A percentile compares a stretch with the other conserved stretches of the same genome.
Conservation (phyloP, 2,329 filamentous ascomycete species). For the Hypoxylon sp. region DNA sequence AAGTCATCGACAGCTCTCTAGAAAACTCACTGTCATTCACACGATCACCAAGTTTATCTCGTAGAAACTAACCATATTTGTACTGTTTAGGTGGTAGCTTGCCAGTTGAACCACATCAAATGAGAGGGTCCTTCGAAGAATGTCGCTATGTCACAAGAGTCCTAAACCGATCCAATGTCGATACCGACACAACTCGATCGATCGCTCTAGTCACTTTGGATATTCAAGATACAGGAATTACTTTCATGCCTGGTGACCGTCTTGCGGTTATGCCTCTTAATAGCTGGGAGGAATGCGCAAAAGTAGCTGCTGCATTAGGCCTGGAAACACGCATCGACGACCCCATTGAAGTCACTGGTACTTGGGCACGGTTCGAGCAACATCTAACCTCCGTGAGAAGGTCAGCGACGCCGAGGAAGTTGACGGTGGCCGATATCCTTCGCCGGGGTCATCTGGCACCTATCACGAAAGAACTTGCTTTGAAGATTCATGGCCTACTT, state of each 20-base stretch:
- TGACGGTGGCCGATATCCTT: slow-evolving; percentile 66
- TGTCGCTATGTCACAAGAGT: slow-evolving; percentile 66
- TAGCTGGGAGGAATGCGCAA: slow-evolving; percentile 68
- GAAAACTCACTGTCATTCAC: background rate
- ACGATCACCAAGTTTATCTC: background rate
- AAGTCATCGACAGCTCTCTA: slow-evolving; percentile 6
- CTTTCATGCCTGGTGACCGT: slow-evolving; percentile 67
- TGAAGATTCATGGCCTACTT: slow-evolving; percentile 64
- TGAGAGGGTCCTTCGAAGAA: slow-evolving; percentile 69
- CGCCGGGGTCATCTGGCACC: slow-evolving; percentile 67
- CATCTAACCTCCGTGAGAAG: slow-evolving; percentile 61
- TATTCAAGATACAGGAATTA: slow-evolving; percentile 67
- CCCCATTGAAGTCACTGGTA: slow-evolving; percentile 57
- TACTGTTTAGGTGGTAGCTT: slow-evolving; percentile 56
- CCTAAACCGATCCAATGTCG: slow-evolving; percentile 62
- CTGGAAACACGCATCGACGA: slow-evolving; percentile 64
- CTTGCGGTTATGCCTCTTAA: slow-evolving; percentile 70
- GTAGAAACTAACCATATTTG: slow-evolving; percentile 15
- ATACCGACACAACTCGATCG: slow-evolving; percentile 62
- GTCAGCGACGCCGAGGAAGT: slow-evolving; percentile 47
- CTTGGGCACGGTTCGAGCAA: slow-evolving; percentile 64
- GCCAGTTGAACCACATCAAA: slow-evolving; percentile 66
- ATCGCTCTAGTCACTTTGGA: slow-evolving; percentile 67
- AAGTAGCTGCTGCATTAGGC: slow-evolving; percentile 67
- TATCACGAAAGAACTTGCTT: slow-evolving; percentile 66